phyloP scores from a whole-genome alignment of 1,139 yeast genomes.

The Diutina catenulata region DNA sequence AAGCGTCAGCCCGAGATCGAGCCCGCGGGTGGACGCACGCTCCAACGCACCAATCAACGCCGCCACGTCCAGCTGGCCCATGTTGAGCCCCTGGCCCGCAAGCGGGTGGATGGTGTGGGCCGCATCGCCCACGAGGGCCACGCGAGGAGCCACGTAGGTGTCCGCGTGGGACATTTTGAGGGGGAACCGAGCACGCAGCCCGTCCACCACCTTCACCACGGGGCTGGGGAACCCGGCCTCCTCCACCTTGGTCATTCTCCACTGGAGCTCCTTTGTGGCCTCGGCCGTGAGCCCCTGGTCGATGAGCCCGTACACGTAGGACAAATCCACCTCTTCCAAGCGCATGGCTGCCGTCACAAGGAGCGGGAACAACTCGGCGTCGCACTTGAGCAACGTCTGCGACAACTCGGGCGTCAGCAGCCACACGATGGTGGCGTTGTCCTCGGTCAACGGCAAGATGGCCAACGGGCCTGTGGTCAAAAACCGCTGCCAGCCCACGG shows the following conservation, averaged over 20 bases:
- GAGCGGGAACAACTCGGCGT: constrained; percentile 51
- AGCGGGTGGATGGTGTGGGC: constrained; percentile 97
- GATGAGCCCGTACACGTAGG: constrained; percentile 24
- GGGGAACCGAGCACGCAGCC: constrained; percentile 82
- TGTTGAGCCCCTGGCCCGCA: constrained; percentile 96
- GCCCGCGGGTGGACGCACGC: constrained; percentile 60
- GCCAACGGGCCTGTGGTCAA: constrained; percentile 91
- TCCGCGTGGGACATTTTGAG: constrained; percentile 85
- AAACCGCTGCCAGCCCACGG: constrained; percentile 89
- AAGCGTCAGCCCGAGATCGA: constrained; percentile 77
- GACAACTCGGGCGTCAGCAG: constrained; percentile 74
- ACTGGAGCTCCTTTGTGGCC: constrained; percentile 54
- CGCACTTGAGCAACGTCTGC: constrained; percentile 42
- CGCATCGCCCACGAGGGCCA: constrained; percentile 94
- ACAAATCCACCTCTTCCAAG: constrained; percentile 38
- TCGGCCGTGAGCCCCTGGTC: constrained; percentile 27
- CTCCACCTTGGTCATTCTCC: constrained; percentile 48
- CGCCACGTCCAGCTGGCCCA: constrained; percentile 95
- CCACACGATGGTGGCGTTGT: constrained; percentile 89
- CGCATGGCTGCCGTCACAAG: constrained; percentile 81
- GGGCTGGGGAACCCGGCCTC: constrained; percentile 56
- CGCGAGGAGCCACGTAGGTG: constrained; percentile 68
- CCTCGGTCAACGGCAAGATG: constrained; percentile 74
- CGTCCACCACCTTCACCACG: constrained; percentile 44
- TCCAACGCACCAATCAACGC: constrained; percentile 60